Conservation (phyloP, 2,329 filamentous ascomycete species). For the Phialophora verrucosa region DNA sequence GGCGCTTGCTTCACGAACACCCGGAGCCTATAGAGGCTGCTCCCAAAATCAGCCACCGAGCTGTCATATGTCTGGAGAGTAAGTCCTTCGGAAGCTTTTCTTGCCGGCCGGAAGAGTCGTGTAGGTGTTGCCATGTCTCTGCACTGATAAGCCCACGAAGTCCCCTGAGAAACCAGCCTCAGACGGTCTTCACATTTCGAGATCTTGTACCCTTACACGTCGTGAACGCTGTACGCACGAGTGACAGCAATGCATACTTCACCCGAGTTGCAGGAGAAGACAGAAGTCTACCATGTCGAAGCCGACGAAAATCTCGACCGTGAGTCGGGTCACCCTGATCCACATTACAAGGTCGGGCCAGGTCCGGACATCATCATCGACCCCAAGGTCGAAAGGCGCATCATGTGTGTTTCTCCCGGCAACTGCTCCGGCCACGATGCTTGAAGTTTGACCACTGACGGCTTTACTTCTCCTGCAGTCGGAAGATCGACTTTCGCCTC, state of each 20-base stretch:
- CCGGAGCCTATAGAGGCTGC: too few species aligned
- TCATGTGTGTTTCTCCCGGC: background rate
- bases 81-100: too few species aligned
- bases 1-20: too few species aligned
- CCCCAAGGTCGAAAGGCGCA: background rate
- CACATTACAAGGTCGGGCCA: background rate
- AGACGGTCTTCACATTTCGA: too few species aligned
- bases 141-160: too few species aligned
- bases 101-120: too few species aligned
- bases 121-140: too few species aligned
- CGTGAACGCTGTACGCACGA: too few species aligned
- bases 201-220: too few species aligned
- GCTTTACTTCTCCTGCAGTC: background rate
- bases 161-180: too few species aligned
- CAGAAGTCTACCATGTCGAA: background rate
- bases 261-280: background rate
- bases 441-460: background rate
- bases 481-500: conserved; percentile 40
- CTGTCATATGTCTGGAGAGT: too few species aligned
- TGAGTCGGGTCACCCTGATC: background rate
- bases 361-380: background rate
- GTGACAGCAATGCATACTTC: background rate
- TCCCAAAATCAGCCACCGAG: too few species aligned
- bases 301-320: background rate
- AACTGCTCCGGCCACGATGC: background rate